Percentiles rank a stretch among this genome's conserved stretches.
Conservation (phyloP, 768 basidiomycete genomes). For the Hemileccinum rubropunctum region DNA sequence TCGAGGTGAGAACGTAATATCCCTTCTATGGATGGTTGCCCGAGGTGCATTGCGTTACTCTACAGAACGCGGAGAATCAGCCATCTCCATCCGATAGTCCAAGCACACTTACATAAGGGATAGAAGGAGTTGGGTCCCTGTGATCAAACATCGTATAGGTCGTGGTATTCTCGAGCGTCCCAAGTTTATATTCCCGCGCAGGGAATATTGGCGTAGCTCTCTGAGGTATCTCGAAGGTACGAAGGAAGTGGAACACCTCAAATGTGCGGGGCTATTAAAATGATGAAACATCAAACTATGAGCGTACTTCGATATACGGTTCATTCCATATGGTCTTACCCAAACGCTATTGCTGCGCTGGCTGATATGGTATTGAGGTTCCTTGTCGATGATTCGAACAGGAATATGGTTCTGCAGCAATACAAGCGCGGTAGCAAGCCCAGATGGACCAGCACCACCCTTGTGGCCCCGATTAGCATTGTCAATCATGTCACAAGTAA, state of each 20-base stretch:
- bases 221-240: constrained; percentile 37
- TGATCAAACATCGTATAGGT: background rate
- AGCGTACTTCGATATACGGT: background rate
- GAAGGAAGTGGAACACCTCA: constrained; percentile 43
- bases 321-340: constrained; percentile 20
- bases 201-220: constrained; percentile 26
- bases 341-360: constrained; percentile 40
- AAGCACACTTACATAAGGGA: constrained; percentile 25
- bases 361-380: constrained; percentile 32
- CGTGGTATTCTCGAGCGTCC: constrained; percentile 16
- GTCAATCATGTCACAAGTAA: too few species aligned
- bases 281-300: background rate
- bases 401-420: too few species aligned
- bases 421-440: too few species aligned
- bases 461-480: too few species aligned
- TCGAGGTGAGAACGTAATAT: constrained; percentile 18
- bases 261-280: constrained; percentile 34
- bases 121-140: constrained; percentile 22
- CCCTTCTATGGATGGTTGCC: constrained; percentile 32
- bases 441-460: too few species aligned
- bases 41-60: constrained; percentile 14
- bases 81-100: background rate
- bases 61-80: background rate
- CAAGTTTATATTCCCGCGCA: constrained; percentile 34
- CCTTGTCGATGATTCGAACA: too few species aligned